phyloP scores from a whole-genome alignment of 352 stramenopile genomes.

The Globisporangium orthogonon region DNA sequence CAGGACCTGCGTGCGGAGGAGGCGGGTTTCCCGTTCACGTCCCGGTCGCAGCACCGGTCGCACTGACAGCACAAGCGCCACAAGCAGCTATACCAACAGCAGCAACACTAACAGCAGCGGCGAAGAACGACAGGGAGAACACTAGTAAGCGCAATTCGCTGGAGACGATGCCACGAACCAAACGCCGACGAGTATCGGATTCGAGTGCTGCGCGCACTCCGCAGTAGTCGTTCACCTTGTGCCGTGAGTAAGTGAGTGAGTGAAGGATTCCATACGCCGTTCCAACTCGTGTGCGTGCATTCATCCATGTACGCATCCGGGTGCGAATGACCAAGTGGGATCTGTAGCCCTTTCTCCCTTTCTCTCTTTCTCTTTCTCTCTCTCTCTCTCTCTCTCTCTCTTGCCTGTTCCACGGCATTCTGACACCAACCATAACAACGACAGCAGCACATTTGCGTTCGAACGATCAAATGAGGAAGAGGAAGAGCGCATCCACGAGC shows the following conservation, averaged over 20 bases:
- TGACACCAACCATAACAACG: background rate
- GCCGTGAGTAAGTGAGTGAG: no score
- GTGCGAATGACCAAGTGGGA: no score
- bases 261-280: no score
- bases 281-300: background rate
- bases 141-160: background rate
- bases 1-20: background rate
- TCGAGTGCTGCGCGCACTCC: background rate
- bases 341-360: no score
- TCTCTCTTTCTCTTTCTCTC: background rate
- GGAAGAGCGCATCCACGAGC: constrained; percentile 55
- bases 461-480: constrained; percentile 36
- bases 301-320: background rate
- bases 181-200: constrained; percentile 3
- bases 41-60: background rate
- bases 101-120: background rate
- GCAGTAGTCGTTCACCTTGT: background rate
- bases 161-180: background rate
- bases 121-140: background rate
- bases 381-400: background rate
- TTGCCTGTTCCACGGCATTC: background rate
- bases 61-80: background rate
- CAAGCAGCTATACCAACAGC: background rate
- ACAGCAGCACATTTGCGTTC: background rate
- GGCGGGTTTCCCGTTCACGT: background rate